phyloP scores from a whole-genome alignment of 805 yeast genomes.

The Ogataea trehaloabstinens region DNA sequence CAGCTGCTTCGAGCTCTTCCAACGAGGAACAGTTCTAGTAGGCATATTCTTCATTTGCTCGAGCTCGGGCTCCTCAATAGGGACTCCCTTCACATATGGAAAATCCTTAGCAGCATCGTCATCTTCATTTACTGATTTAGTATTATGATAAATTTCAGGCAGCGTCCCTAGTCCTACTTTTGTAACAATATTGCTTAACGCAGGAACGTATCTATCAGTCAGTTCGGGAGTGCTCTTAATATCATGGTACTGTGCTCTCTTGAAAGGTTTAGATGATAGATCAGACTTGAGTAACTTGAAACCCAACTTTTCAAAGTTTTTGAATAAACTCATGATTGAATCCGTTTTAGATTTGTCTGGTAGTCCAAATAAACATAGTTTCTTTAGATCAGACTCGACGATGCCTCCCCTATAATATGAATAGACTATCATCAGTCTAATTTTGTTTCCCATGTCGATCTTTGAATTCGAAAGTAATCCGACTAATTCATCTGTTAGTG shows the following conservation, averaged over 20 bases:
- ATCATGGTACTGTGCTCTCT: conserved; percentile 54
- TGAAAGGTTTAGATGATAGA: conserved; percentile 41
- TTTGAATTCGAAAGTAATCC: conserved; percentile 47
- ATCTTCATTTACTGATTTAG: conserved; percentile 9
- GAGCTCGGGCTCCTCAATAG: conserved; percentile 22
- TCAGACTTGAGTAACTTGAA: conserved; percentile 36
- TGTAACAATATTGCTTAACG: conserved; percentile 26
- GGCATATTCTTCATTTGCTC: conserved; percentile 8
- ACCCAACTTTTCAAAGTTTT: conserved; percentile 48
- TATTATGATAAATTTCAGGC: conserved; percentile 26
- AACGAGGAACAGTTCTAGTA: conserved; percentile 28
- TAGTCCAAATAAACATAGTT: conserved; percentile 57
- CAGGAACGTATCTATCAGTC: conserved; percentile 27
- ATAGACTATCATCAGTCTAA: conserved; percentile 72
- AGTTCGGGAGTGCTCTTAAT: conserved; percentile 27
- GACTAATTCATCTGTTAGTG: conserved; percentile 54
- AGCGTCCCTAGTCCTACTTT: conserved; percentile 25
- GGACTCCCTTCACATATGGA: conserved; percentile 43
- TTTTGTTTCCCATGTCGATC: conserved; percentile 60
- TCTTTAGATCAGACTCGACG: conserved; percentile 66
- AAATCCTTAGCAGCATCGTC: conserved; percentile 49
- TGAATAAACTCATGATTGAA: conserved; percentile 51
- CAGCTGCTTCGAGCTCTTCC: conserved; percentile 27
- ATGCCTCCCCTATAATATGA: conserved; percentile 82
- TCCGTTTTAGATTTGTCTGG: conserved; percentile 26